A percentile compares a stretch with the other conserved stretches of the same genome.
Evolutionary conservation across 176 grass and related monocot genomes (phyloP).

Genomic region (Cenchrus fungigraminus): DNA sequence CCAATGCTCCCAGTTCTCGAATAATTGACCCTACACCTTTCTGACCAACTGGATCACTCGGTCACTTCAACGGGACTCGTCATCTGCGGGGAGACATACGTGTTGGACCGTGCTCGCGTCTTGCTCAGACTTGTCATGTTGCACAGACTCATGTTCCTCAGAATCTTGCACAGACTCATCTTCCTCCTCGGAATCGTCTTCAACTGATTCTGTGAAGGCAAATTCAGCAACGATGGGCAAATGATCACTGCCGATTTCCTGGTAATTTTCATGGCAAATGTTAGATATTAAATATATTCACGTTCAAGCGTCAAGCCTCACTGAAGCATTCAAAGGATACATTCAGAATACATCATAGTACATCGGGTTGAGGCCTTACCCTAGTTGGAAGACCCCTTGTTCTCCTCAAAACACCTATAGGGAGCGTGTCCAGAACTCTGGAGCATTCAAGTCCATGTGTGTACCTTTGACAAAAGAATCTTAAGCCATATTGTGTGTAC

Average conservation of each 20-base stretch:
- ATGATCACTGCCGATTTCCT: constrained; percentile 93
- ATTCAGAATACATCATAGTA: background rate
- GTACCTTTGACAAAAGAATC: constrained; percentile 59
- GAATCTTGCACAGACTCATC: constrained; percentile 27
- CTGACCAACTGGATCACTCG: constrained; percentile 10
- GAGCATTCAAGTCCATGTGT: constrained; percentile 76
- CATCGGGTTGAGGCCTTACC: constrained; percentile 47
- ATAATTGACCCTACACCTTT: constrained; percentile 15
- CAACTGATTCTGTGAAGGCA: constrained; percentile 43
- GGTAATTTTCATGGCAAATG: constrained; percentile 5
- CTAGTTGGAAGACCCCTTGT: constrained; percentile 71
- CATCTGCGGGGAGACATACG: constrained; percentile 31
- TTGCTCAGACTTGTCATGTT: constrained; percentile 25
- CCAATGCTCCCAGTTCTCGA: background rate
- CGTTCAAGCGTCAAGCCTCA: background rate
- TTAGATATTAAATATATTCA: background rate
- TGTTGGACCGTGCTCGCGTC: background rate
- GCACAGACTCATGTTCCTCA: background rate
- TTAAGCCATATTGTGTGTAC: constrained; percentile 11
- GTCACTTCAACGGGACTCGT: constrained; percentile 17
- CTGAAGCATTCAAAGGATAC: constrained; percentile 7
- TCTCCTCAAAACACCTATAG: constrained; percentile 58
- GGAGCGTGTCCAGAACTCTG: constrained; percentile 75
- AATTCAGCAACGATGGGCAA: constrained; percentile 85
- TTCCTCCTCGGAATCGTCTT: constrained; percentile 17